These are phyloP conservation scores for Panicum virgatum DNA, from an alignment of 202 grass and related monocot species.

Conservation along the genomic window DNA sequence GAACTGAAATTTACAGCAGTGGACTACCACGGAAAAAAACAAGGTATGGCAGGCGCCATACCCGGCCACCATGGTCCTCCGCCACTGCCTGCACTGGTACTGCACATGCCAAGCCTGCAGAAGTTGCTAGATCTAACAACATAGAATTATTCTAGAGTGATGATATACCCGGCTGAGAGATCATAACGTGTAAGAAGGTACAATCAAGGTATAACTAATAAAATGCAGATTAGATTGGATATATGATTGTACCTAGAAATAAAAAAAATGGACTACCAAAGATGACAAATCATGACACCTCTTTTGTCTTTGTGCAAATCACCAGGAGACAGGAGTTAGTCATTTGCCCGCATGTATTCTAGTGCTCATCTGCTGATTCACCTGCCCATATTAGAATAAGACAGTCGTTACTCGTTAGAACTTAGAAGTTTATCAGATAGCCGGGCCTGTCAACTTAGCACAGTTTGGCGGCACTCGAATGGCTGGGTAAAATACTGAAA, in stretches of 20 bases:
- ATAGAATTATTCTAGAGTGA: constrained; percentile 16
- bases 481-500: constrained; percentile 19
- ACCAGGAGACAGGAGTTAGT: background rate
- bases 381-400: background rate
- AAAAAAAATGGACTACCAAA: background rate
- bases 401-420: background rate
- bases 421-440: background rate
- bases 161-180: background rate
- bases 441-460: background rate
- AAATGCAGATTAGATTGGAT: constrained; percentile 6
- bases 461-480: background rate
- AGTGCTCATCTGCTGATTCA: background rate
- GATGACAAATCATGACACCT: background rate
- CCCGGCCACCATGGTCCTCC: no score
- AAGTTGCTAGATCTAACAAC: background rate
- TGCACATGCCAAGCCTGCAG: background rate
- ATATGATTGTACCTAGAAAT: background rate
- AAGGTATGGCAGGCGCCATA: no score
- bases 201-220: background rate
- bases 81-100: no score
- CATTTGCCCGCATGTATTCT: background rate
- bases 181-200: background rate
- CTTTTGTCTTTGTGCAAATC: background rate
- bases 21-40: no score
- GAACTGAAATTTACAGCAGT: no score